Conservation (phyloP, 805 yeast species). For the Lipomyces orientalis region DNA sequence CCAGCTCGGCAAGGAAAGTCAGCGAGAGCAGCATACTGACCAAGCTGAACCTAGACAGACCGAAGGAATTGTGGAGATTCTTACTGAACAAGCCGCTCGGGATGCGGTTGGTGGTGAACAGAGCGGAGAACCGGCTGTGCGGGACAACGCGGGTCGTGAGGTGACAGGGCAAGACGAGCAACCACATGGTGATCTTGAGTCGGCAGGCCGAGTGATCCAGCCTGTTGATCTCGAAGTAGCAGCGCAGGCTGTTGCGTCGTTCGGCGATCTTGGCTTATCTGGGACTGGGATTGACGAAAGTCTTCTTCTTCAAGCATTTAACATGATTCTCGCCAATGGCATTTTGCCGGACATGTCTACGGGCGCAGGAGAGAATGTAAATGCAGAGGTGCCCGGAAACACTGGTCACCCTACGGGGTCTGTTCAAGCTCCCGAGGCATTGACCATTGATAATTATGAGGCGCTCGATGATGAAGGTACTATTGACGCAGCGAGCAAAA, state of each 20-base stretch:
- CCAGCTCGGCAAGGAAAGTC: neutral
- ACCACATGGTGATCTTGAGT: neutral
- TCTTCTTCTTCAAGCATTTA: conserved; percentile 16
- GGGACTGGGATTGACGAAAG: conserved; percentile 6
- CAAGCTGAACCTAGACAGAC: neutral
- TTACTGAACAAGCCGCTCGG: neutral
- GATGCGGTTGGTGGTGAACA: neutral
- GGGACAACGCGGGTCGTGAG: neutral
- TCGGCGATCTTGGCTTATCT: conserved; percentile 1
- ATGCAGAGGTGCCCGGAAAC: conserved; percentile 8
- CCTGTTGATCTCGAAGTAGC: neutral
- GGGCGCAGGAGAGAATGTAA: neutral
- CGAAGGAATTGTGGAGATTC: neutral
- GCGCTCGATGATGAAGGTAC: conserved; percentile 1
- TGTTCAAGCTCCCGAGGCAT: conserved; percentile 3
- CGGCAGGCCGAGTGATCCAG: neutral
- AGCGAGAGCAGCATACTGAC: neutral
- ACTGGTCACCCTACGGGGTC: neutral
- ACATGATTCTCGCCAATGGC: conserved; percentile 7
- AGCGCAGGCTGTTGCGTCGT: conserved; percentile 10
- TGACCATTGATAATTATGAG: conserved; percentile 6
- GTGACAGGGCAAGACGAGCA: neutral
- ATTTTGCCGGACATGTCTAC: conserved; percentile 7
- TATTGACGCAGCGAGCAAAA: neutral
- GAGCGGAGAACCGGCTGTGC: neutral